Base-by-base conservation (phyloP, 495 filamentous ascomycete genomes). In the Podospora didyma region DNA sequence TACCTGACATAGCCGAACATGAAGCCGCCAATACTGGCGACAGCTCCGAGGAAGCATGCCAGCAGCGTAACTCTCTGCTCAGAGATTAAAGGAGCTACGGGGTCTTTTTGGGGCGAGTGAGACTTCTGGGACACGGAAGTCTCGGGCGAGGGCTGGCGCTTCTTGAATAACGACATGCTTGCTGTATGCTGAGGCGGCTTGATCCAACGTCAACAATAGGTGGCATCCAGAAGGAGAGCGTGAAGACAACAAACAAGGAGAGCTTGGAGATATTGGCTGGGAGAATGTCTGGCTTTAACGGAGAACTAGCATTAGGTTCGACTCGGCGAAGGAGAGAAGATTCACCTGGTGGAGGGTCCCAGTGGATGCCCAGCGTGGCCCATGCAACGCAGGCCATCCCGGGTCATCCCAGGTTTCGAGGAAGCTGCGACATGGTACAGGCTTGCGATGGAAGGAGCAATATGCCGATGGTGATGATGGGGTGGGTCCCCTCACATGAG, bases 1-100 rank as follows among this genome's bases (percentile, higher is more conserved):
- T 69, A 86, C 87, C 53, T 88, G 51, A 76, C 85, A 69, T 90
- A 89, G 58, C 88, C 88, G 60, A 90, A 90, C 70, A 90, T 87
- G 73, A 91, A 89, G 57, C 88, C 88, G 65, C 88, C 88, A 76
- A 91, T 88, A 20, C 86, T 79, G 52, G 81, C 77, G 45, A 80
- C 70, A 23, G 60, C 53, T 7, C 77, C 77, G 44, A 80, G 64
- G 35, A 73, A 64, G 51, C 71, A 39, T 11, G 78, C 70, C 2
- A 73, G 44, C 26, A 65, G 46, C 17, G 76, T 79, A 48, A 78
- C 51, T 54, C 53, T 69, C 37, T 68, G 64, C 53, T 64, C 62
- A 16, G 52, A 54, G 34, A 44, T 53, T 2, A 59, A 11, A 7
- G 54, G 21, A 5, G 50, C 63, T 21, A 56, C 17, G 20, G 17